Evolutionary conservation across 2,329 filamentous ascomycete genomes (phyloP).

Genomic region (Ophiostoma himal-ulmi): DNA sequence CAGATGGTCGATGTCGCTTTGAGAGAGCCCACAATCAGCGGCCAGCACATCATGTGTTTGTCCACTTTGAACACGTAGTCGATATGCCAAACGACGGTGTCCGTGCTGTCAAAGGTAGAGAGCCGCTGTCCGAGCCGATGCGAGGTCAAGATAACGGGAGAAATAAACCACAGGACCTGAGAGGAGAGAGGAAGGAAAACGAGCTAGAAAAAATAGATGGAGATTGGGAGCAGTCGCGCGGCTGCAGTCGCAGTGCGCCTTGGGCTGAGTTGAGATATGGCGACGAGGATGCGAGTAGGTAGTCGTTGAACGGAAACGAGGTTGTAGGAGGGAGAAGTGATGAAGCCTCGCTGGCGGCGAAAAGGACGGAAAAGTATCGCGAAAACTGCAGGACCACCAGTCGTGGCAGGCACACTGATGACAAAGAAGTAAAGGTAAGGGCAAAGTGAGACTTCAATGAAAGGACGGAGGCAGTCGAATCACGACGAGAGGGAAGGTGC

Average conservation of each 20-base stretch:
- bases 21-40: background rate
- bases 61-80: conserved; percentile 7
- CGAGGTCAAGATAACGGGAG: conserved; percentile 3
- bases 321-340: conserved; percentile 1
- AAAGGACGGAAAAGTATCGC: conserved; percentile 6
- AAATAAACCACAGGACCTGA: background rate
- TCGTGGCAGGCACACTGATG: background rate
- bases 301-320: background rate
- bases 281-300: background rate
- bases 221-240: background rate
- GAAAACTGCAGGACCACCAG: background rate
- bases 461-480: conserved; percentile 2
- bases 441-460: background rate
- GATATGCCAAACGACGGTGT: background rate
- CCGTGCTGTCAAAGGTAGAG: background rate
- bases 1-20: conserved; percentile 6
- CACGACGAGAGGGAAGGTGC: conserved; percentile 5
- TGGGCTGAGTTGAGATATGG: background rate
- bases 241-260: background rate
- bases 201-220: background rate
- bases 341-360: background rate
- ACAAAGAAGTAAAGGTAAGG: background rate
- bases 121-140: background rate
- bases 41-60: conserved; percentile 13
- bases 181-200: background rate